phyloP scores from a whole-genome alignment of 164 flowering plant genomes.

The Malania oleifera region DNA sequence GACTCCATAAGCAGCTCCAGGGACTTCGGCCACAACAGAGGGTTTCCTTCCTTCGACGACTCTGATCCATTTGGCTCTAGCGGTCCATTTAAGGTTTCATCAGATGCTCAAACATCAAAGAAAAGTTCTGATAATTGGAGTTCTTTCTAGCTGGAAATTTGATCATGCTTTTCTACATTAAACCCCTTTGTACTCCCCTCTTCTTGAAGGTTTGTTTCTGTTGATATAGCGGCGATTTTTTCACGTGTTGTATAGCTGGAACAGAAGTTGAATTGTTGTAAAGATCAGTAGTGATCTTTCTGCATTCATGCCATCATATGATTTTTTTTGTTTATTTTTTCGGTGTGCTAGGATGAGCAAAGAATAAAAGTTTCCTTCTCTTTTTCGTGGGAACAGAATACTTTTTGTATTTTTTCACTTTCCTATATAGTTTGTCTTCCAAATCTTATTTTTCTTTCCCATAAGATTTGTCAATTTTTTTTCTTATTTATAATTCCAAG shows the following conservation, averaged over 20 bases:
- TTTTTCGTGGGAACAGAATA: neutral
- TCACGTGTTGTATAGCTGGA: slow-evolving; percentile 19
- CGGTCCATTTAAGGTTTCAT: slow-evolving; percentile 74
- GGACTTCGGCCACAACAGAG: slow-evolving; percentile 29
- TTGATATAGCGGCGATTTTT: neutral
- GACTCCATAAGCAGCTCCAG: slow-evolving; percentile 3
- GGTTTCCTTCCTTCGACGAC: slow-evolving; percentile 73
- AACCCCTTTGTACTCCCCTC: neutral
- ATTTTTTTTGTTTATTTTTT: neutral
- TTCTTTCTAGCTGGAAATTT: slow-evolving; percentile 37
- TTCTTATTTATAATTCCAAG: too few relatives aligned
- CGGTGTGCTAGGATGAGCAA: slow-evolving; percentile 2
- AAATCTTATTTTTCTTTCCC: too few relatives aligned
- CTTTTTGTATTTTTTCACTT: neutral
- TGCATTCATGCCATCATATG: neutral
- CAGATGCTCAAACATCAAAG: slow-evolving; percentile 45
- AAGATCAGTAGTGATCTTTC: slow-evolving; percentile 3
- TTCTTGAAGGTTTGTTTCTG: slow-evolving; percentile 1
- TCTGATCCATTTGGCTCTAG: slow-evolving; percentile 77
- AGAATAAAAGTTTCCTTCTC: neutral
- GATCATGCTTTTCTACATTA: neutral
- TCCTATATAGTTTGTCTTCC: too few relatives aligned
- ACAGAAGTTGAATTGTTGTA: slow-evolving; percentile 12
- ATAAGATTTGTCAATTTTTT: too few relatives aligned
- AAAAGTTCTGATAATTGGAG: slow-evolving; percentile 58